These are phyloP conservation scores for Postia placenta DNA, from an alignment of 768 basidiomycete genomes.

Conservation along the genomic window DNA sequence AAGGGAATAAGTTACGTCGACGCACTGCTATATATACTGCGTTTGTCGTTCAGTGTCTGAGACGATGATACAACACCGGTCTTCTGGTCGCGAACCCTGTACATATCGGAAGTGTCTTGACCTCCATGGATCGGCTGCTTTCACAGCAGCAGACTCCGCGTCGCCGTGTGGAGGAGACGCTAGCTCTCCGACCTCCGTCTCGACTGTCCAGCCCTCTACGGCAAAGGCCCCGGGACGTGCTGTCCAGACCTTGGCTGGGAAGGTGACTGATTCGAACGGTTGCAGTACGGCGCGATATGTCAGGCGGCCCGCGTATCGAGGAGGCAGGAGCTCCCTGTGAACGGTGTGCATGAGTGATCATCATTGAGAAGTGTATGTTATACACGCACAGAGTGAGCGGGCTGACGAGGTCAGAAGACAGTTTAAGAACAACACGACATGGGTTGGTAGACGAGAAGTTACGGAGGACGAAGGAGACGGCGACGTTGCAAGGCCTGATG, in stretches of 20 bases:
- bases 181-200: slow-evolving; percentile 53
- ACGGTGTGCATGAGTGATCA: not conserved
- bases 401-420: slow-evolving; percentile 29
- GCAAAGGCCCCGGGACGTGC: slow-evolving; percentile 58
- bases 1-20: too few relatives aligned
- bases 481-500: slow-evolving; percentile 49
- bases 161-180: slow-evolving; percentile 7
- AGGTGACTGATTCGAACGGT: slow-evolving; percentile 37
- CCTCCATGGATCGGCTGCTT: slow-evolving; percentile 21
- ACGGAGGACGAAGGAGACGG: slow-evolving; percentile 51
- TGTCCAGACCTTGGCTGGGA: slow-evolving; percentile 54
- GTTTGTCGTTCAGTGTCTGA: slow-evolving; percentile 16
- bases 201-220: slow-evolving; percentile 63
- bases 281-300: slow-evolving; percentile 54
- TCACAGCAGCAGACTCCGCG: not conserved
- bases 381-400: too few relatives aligned
- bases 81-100: slow-evolving; percentile 27
- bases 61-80: slow-evolving; percentile 30
- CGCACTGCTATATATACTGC: not conserved
- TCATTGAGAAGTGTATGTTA: too few relatives aligned
- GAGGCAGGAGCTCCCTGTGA: slow-evolving; percentile 37
- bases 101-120: slow-evolving; percentile 33
- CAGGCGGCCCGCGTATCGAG: slow-evolving; percentile 61
- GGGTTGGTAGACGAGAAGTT: slow-evolving; percentile 68
- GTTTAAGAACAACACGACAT: slow-evolving; percentile 50